Conservation (phyloP, 2,329 filamentous ascomycete species). For the Metarhizium brunneum region DNA sequence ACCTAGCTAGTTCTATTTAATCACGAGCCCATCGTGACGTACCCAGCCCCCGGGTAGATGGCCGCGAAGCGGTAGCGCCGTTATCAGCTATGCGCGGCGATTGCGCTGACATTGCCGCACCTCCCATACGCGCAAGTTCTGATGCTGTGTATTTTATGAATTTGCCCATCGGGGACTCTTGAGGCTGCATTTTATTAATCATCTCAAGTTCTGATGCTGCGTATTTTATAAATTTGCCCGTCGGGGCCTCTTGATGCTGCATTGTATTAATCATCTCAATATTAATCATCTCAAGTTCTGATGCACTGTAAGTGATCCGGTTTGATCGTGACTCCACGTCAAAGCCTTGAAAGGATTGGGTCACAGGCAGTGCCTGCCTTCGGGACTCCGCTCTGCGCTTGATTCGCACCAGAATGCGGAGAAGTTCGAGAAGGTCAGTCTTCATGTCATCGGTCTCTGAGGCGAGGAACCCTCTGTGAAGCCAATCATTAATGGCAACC, state of each 20-base stretch:
- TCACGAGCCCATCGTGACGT: conserved; percentile 11
- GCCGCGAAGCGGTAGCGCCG: neutral
- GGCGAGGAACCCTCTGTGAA: conserved; percentile 14
- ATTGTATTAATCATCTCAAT: neutral
- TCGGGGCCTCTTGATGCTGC: neutral
- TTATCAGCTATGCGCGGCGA: neutral
- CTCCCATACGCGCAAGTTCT: neutral
- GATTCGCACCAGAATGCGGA: conserved; percentile 14
- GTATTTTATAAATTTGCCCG: neutral
- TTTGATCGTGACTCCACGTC: neutral
- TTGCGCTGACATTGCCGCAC: neutral
- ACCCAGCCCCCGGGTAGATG: conserved; percentile 4
- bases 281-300: conserved; percentile 1
- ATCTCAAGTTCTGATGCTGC: neutral
- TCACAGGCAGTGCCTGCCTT: conserved; percentile 2
- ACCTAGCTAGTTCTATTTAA: neutral
- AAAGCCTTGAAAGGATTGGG: neutral
- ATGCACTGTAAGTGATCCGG: conserved; percentile 1
- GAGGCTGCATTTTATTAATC: neutral
- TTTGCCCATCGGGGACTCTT: neutral
- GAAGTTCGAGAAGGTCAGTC: conserved; percentile 10
- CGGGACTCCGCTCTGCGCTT: conserved; percentile 13
- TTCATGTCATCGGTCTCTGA: conserved; percentile 14
- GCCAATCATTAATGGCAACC: conserved; percentile 16
- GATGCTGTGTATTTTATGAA: conserved; percentile 1